Evolutionary conservation across 2,329 filamentous ascomycete genomes (phyloP).

Genomic region (Tolypocladium album): DNA sequence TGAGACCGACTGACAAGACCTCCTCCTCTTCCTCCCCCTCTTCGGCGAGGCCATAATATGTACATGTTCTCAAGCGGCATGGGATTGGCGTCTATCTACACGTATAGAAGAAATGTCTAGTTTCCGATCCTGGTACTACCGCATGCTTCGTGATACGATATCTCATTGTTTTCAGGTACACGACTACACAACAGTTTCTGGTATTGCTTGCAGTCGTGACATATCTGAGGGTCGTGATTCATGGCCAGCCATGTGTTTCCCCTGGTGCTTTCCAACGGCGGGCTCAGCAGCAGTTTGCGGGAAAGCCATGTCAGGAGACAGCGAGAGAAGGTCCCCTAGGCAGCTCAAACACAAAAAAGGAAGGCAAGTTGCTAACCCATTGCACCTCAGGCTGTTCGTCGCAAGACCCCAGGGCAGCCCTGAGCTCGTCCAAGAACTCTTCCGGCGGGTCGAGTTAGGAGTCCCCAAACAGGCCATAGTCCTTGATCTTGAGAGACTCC

Average conservation of each 20-base stretch:
- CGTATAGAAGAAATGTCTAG: not conserved
- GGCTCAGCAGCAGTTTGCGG: not conserved
- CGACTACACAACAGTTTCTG: not conserved
- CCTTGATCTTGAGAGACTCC: constrained; percentile 64
- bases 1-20: not conserved
- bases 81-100: not conserved
- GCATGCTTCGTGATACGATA: not conserved
- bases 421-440: not conserved
- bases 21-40: too few relatives aligned
- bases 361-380: not conserved
- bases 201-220: not conserved
- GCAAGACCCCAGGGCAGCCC: not conserved
- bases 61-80: not conserved
- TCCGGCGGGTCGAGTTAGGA: constrained; percentile 2
- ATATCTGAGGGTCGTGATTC: not conserved
- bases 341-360: too few relatives aligned
- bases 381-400: not conserved
- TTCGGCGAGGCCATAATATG: not conserved
- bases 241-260: not conserved
- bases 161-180: not conserved
- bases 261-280: not conserved
- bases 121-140: not conserved
- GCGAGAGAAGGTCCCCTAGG: too few relatives aligned
- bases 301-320: too few relatives aligned
- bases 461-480: constrained; percentile 63